A percentile compares a stretch with the other conserved stretches of the same genome.
phyloP scores from a whole-genome alignment of 331 rosid species.

The Acacia concinna region DNA sequence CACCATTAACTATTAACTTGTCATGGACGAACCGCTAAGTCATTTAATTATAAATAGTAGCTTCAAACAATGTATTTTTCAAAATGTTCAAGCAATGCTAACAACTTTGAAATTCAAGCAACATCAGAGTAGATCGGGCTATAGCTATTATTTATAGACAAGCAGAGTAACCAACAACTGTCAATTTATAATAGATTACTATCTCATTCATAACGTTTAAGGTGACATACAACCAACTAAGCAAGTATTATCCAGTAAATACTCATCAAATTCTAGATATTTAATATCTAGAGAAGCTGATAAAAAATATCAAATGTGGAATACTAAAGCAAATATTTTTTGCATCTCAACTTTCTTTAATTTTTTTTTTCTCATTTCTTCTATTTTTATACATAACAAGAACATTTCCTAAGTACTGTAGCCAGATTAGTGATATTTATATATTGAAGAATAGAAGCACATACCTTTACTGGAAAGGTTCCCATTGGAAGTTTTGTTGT shows the following conservation, averaged over 20 bases:
- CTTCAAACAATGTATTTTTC: not conserved
- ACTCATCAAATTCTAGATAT: conserved; percentile 6
- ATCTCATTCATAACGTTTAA: not conserved
- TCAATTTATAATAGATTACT: not conserved
- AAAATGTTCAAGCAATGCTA: not conserved
- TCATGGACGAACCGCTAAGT: not conserved
- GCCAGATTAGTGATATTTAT: conserved; percentile 17
- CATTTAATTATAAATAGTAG: not conserved
- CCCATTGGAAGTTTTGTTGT: conserved; percentile 96
- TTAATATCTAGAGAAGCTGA: not conserved
- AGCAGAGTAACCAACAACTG: not conserved
- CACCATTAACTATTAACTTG: not conserved
- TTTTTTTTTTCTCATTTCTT: not conserved
- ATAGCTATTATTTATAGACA: not conserved
- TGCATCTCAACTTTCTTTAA: not conserved
- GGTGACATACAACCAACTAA: not conserved
- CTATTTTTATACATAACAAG: not conserved
- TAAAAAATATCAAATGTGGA: not conserved
- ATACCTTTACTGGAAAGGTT: conserved; percentile 96
- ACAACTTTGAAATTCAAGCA: conserved; percentile 10
- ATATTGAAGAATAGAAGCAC: conserved; percentile 34
- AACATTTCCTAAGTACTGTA: not conserved
- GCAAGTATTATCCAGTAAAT: not conserved
- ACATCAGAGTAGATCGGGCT: not conserved
- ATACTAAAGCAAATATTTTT: conserved; percentile 15